Percentiles rank a stretch among this genome's conserved stretches.
These are phyloP conservation scores for Comarum palustre DNA, from an alignment of 306 rosid genomes.

Conservation along the genomic window DNA sequence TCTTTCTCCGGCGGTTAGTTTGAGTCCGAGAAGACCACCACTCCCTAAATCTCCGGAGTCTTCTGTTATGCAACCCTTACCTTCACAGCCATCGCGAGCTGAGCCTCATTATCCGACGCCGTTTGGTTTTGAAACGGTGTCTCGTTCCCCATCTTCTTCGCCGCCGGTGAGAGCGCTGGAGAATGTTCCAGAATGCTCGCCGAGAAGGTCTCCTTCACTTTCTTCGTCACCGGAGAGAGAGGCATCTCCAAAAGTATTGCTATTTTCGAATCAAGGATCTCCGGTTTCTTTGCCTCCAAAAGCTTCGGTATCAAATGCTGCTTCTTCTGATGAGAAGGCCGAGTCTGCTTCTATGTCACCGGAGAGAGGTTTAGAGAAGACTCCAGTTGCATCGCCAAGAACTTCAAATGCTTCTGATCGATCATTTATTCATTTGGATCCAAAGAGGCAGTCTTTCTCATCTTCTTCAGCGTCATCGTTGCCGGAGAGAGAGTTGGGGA, in stretches of 20 bases:
- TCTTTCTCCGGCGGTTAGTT: constrained; percentile 37
- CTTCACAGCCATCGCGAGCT: neutral
- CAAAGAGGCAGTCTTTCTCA: constrained; percentile 16
- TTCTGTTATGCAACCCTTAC: constrained; percentile 2
- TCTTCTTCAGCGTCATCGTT: constrained; percentile 15
- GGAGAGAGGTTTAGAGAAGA: constrained; percentile 11
- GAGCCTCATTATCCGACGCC: constrained; percentile 11
- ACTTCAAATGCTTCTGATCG: constrained; percentile 25
- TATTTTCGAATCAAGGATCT: constrained; percentile 19
- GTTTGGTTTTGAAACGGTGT: neutral
- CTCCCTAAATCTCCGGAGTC: constrained; percentile 19
- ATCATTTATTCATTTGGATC: constrained; percentile 19
- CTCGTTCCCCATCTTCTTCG: constrained; percentile 12
- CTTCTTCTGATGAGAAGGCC: constrained; percentile 20
- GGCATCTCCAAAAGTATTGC: constrained; percentile 7
- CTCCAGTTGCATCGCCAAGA: constrained; percentile 11
- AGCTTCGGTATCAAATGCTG: constrained; percentile 11
- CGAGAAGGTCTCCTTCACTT: constrained; percentile 19
- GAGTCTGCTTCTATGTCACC: constrained; percentile 4
- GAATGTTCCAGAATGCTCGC: constrained; percentile 24
- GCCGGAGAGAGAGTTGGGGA: constrained; percentile 27
- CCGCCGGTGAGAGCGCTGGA: constrained; percentile 28
- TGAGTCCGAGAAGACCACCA: constrained; percentile 34
- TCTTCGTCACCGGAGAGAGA: constrained; percentile 22
- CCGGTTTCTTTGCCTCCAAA: constrained; percentile 30